Base-by-base conservation (phyloP, 805 yeast species). In the Cyberlindnera xylosilytica region DNA sequence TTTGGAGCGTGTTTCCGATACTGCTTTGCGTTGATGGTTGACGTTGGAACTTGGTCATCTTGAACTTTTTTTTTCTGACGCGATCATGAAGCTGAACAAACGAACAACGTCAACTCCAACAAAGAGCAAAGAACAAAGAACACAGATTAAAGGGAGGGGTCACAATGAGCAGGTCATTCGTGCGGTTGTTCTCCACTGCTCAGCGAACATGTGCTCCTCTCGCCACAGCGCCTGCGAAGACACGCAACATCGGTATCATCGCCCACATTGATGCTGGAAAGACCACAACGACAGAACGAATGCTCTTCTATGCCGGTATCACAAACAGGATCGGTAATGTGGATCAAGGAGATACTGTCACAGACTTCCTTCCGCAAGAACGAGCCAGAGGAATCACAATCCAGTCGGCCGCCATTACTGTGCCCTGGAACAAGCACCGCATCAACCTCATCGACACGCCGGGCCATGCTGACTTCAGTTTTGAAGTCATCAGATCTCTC, bases 191-290 rank as follows among this genome's bases (percentile, higher is more conserved):
- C n/a, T n/a, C n/a, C n/a, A n/a, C n/a, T n/a, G n/a, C n/a, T n/a
- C n/a, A n/a, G n/a, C n/a, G n/a, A n/a, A n/a, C n/a, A n/a, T n/a
- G n/a, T n/a, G n/a, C n/a, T 3, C 19, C 30, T 33, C 29, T 39
- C 16, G 26, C 37, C 16, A 17, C 37, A 2, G 35, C 41, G 20
- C 30, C 50, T 3, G n/a, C 44, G 20, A 53, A 66, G 41, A 74
- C 84, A 19, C 69, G 99, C 46, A 91, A 93, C 63, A 87, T 93
- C 26, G 99, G 99, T 2, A 88, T 93, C 53, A 89, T 93, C 31
- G 99, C 99, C n/a, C 99, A 93, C 61, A 93, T 93, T 41, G 99
- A 93, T 69, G 99, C 99, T 3, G 99, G 99, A 0, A 93, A 93
- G 63, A 93, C 99, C 4, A 93, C 99, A 2, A 90, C 99, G 1